Base-by-base conservation (phyloP, 2,329 filamentous ascomycete species). In the Penicillium concentricum region DNA sequence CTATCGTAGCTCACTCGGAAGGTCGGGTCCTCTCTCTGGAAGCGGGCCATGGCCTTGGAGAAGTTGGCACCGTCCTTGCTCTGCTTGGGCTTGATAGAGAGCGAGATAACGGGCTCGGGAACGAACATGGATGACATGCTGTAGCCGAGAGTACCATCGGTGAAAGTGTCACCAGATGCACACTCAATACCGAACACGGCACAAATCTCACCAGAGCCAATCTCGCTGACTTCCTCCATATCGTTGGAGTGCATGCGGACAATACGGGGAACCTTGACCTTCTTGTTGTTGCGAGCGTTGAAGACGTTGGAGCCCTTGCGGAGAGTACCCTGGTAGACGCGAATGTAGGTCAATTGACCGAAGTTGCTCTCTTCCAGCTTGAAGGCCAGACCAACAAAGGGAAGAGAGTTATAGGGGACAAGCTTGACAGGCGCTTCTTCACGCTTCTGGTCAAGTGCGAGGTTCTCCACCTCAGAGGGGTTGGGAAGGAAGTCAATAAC, bases 231-330 rank as follows among this genome's bases (percentile, higher is more conserved):
- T 71, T 99, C 94, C 76, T 99, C 94, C 93, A 99, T 96, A 72
- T 99, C 94, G 73, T 97, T 96, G 44, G 92, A 96, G 81, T 99
- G 94, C 94, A 99, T 99, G 61, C 94, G 91, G 61, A 99, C 94
- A 69, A 99, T 97, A 71, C 93, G 90, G 20, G 94, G 94, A 56
- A 99, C 88, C 77, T 95, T 92, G 72, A 99, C 89, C 81, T 93
- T 97, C 83, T 97, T 96, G 76, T 93, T 90, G 62, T 86, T 95
- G 67, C 92, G 87, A 9, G 92, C 92, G 77, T 97, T 99, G 84
- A 88, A 96, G 54, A 99, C 87, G 72, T 92, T 91, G 71, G 88
- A 84, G 48, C 92, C 91, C 82, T 96, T 97, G 74, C 82, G 88
- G 58, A 99, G 81, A 22, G 87, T 87, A 66, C 94, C 94, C 77